phyloP scores from a whole-genome alignment of 2,329 filamentous ascomycete genomes.

The Alternaria consortialis region DNA sequence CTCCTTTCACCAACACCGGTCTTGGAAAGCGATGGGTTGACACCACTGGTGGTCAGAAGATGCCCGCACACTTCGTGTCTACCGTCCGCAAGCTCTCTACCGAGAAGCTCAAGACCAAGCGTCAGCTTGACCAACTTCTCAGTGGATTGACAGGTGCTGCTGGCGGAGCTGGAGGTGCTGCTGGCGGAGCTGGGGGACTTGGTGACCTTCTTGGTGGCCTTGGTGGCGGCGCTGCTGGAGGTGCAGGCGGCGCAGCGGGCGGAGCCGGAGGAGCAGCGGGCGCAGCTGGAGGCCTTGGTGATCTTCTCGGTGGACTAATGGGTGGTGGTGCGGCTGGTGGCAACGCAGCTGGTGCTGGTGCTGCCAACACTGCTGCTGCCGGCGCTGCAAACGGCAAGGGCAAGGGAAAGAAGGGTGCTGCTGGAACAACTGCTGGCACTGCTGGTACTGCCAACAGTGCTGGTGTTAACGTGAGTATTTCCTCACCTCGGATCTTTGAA shows the following conservation, averaged over 20 bases:
- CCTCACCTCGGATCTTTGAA: neutral
- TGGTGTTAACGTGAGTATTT: neutral
- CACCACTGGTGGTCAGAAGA: conserved; percentile 25
- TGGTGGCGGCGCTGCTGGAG: conserved; percentile 8
- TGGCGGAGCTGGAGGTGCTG: conserved; percentile 14
- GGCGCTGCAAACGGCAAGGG: conserved; percentile 10
- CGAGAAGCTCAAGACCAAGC: conserved; percentile 28
- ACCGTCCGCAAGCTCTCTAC: conserved; percentile 29
- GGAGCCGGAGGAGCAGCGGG: neutral
- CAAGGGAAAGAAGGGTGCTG: conserved; percentile 12
- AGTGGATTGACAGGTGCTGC: conserved; percentile 6
- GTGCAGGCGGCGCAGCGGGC: neutral
- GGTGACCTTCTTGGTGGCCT: conserved; percentile 15
- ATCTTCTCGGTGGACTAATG: neutral
- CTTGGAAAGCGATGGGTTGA: conserved; percentile 39
- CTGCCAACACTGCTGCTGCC: neutral
- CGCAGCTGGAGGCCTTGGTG: neutral
- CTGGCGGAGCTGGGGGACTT: conserved; percentile 7
- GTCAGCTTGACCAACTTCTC: conserved; percentile 2
- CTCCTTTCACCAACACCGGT: conserved; percentile 20
- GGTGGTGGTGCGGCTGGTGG: neutral
- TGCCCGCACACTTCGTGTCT: conserved; percentile 37
- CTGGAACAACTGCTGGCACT: neutral
- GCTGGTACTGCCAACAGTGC: neutral
- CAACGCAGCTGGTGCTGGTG: conserved; percentile 5